phyloP scores from a whole-genome alignment of 345 rosid genomes.

The Atalantia buxifolia region DNA sequence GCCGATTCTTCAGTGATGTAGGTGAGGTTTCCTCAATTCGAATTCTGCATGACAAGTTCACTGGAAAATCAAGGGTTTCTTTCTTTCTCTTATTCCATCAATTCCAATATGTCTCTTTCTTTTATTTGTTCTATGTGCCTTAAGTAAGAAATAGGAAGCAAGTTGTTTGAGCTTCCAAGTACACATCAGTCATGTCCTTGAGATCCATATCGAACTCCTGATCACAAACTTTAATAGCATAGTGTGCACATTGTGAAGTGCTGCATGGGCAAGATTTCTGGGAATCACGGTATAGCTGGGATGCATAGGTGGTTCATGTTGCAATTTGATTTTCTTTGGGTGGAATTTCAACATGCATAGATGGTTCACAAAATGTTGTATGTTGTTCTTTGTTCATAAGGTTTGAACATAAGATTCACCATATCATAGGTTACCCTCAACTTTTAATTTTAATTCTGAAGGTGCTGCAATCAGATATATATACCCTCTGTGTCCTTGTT shows the following conservation, averaged over 20 bases:
- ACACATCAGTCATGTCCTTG: neutral
- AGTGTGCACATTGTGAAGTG: neutral
- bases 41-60: constrained; percentile 67
- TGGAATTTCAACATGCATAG: no score
- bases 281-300: neutral
- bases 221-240: neutral
- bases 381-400: neutral
- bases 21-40: constrained; percentile 78
- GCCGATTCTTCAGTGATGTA: constrained; percentile 58
- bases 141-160: neutral
- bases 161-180: neutral
- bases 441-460: neutral
- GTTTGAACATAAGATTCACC: neutral
- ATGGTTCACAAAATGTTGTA: neutral
- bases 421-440: neutral
- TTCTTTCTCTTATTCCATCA: constrained; percentile 21
- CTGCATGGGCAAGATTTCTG: neutral
- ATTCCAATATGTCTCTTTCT: neutral
- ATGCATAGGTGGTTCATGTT: neutral
- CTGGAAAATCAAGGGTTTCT: constrained; percentile 88
- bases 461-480: neutral
- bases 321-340: neutral
- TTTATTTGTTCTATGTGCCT: neutral
- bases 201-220: neutral
- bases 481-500: constrained; percentile 17